Evolutionary conservation across 345 rosid species (phyloP), one percentile per base, ranked within the genome.

Genomic region (Adansonia digitata): DNA sequence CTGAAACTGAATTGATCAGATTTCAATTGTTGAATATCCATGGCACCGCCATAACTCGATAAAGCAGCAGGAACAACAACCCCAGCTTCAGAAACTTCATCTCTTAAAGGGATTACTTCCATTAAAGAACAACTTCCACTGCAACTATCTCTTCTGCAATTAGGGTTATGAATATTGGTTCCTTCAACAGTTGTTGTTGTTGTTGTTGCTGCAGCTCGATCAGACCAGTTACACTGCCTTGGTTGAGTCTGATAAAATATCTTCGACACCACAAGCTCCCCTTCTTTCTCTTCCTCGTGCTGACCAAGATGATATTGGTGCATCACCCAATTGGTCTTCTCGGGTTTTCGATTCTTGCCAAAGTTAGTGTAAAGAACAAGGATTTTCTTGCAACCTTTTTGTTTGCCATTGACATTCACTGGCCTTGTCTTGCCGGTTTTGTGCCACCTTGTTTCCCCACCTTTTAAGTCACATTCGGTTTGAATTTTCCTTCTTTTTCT

Each of bases 391-490:
- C 98, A 93, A 31, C 97, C 99, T 82, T 95, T 93, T 69, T 91
- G 99, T 56, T 82, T 90, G 24, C 99, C 97, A 59, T 88, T 93
- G 24, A 89, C 88, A 94, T 91, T 87, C 18, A 95, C 96, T 4
- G 97, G 99, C 78, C 99, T 85, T 45, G 99, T 95, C 83, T 95
- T 95, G 4, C 99, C 98, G 2, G 97, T 95, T 77, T 93, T 95
- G 77, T 91, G 98, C 99, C 99, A 95, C 80, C 99, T 85, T n/a
- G 98, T 94, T 85, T 94, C 98, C 29, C 98, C 98, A 2, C 98
- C 97, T 81, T 91, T 96, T 49, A 89, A 80, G 87, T 95, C 97
- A 65, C 96, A 86, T 83, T 95, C 98, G 1, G 88, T 93, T 82
- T 90, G 98, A 77, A 95, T 93, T 83, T 95, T 93, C 63, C 99